phyloP scores from a whole-genome alignment of 1,284 basidiomycete genomes.

The Ceratobasidium theobromae region DNA sequence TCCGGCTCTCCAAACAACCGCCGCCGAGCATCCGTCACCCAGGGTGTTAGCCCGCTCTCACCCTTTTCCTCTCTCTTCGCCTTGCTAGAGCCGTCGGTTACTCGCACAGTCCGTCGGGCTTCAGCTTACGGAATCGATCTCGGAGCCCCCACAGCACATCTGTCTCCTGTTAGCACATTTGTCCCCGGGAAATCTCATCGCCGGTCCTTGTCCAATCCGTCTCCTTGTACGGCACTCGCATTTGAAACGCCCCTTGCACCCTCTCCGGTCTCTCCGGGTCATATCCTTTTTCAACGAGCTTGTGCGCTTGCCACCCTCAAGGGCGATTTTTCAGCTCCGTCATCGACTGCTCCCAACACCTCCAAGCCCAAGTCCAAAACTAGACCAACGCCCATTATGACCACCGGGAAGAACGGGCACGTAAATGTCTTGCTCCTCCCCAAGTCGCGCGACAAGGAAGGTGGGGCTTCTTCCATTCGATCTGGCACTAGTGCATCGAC shows the following conservation, averaged over 20 bases:
- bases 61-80: conserved; percentile 7
- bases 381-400: conserved; percentile 21
- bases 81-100: background rate
- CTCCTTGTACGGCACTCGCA: conserved; percentile 13
- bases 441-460: conserved; percentile 11
- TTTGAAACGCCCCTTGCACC: conserved; percentile 28
- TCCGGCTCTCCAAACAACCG: conserved; percentile 8
- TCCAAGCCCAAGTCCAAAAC: conserved; percentile 10
- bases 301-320: conserved; percentile 18
- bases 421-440: conserved; percentile 26
- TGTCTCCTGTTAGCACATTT: conserved; percentile 12
- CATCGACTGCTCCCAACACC: background rate
- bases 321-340: background rate
- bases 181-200: conserved; percentile 22
- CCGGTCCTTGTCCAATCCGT: conserved; percentile 18
- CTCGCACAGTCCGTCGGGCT: background rate
- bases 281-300: conserved; percentile 20
- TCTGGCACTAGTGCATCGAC: conserved; percentile 22
- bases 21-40: conserved; percentile 1
- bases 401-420: conserved; percentile 23
- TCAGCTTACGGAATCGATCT: conserved; percentile 10
- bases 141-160: conserved; percentile 8
- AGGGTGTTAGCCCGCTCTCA: background rate
- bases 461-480: conserved; percentile 1
- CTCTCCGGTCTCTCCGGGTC: background rate